Conservation (phyloP, 1,284 basidiomycete genomes). For the Sutorius eximius region DNA sequence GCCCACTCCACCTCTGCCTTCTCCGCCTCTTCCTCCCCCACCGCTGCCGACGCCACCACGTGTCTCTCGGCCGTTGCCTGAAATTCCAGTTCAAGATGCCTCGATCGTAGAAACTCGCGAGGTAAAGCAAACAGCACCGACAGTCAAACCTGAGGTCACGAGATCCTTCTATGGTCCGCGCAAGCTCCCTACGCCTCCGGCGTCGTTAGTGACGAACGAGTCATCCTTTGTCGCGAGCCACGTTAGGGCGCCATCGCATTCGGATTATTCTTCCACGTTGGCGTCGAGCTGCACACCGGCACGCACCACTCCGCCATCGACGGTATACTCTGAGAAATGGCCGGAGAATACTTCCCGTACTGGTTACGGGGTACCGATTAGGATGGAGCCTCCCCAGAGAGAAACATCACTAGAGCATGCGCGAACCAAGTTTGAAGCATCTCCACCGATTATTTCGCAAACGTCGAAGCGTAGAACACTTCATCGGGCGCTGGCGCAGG, state of each 20-base stretch:
- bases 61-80: conserved; percentile 31
- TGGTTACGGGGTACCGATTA: conserved; percentile 25
- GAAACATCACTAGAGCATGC: conserved; percentile 26
- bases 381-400: conserved; percentile 25
- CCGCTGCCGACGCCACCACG: conserved; percentile 34
- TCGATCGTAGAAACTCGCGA: conserved; percentile 21
- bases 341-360: conserved; percentile 27
- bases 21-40: conserved; percentile 29
- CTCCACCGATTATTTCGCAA: conserved; percentile 25
- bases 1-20: conserved; percentile 22
- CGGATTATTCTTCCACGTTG: conserved; percentile 29
- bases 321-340: conserved; percentile 35
- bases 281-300: conserved; percentile 34
- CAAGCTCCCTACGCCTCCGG: conserved; percentile 36
- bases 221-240: conserved; percentile 15
- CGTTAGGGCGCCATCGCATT: conserved; percentile 23
- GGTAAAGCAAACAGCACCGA: conserved; percentile 13
- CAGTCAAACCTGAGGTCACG: conserved; percentile 25
- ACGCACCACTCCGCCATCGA: conserved; percentile 36
- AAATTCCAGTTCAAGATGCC: conserved; percentile 28
- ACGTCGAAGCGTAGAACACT: conserved; percentile 26
- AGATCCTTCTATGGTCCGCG: conserved; percentile 28
- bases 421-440: conserved; percentile 24
- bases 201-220: conserved; percentile 31
- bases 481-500: conserved; percentile 26